Percentiles rank a stretch among this genome's conserved stretches.
Conservation (phyloP, 2,329 filamentous ascomycete species). For the Xylaria digitata region DNA sequence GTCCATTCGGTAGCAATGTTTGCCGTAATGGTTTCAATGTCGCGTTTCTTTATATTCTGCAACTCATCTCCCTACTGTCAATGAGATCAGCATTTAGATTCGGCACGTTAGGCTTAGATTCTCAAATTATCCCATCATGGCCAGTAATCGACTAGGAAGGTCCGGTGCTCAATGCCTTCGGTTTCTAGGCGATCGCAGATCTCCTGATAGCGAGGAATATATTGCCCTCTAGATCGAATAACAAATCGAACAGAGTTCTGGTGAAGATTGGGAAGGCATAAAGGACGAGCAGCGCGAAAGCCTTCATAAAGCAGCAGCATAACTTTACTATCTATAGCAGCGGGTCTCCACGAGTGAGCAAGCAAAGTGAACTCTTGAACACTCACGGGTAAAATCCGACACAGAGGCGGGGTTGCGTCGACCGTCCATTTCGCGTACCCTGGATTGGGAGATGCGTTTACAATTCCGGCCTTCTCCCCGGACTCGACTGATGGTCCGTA, state of each 20-base stretch:
- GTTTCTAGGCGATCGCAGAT: background rate
- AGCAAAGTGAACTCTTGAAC: constrained; percentile 24
- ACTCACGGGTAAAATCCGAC: constrained; percentile 25
- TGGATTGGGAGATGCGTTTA: constrained; percentile 2
- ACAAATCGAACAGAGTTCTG: background rate
- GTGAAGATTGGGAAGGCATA: background rate
- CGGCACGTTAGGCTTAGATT: too few species aligned
- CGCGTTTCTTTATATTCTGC: too few species aligned
- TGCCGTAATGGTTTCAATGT: too few species aligned
- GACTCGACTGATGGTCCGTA: constrained; percentile 28
- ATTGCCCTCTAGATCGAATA: background rate
- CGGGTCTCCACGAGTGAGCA: constrained; percentile 5
- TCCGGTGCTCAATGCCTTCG: background rate
- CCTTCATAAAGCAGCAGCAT: constrained; percentile 2
- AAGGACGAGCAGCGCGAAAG: constrained; percentile 10
- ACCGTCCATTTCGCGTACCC: constrained; percentile 17
- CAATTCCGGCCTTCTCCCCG: constrained; percentile 25
- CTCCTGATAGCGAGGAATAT: constrained; percentile 12
- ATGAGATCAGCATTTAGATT: too few species aligned
- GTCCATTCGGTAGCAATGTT: too few species aligned
- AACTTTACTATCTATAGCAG: background rate
- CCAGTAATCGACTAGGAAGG: background rate
- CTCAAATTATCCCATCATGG: too few species aligned
- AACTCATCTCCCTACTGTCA: too few species aligned
- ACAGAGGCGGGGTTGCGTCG: constrained; percentile 19